Evolutionary conservation across 805 yeast genomes (phyloP), one percentile per base, ranked within the genome.

Genomic region (Starmerella davenportii): DNA sequence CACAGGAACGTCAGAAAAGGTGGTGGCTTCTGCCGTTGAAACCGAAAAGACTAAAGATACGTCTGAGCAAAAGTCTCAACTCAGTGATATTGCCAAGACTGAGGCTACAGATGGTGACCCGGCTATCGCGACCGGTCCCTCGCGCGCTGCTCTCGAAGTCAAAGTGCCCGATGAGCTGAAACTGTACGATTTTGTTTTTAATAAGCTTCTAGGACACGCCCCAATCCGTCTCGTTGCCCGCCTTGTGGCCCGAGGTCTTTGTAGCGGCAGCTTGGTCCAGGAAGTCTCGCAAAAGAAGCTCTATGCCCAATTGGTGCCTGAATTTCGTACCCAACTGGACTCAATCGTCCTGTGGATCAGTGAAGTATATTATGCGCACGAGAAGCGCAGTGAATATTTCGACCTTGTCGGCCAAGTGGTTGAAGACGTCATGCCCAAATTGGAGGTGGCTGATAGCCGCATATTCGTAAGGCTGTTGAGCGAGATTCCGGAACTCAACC

Each of bases 341-440:
- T 59, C 76, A 27, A 74, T 82, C 16, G 73, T 87, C 29, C 84
- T 79, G 45, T 90, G 99, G 99, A 61, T 90, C 39, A 85, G 79
- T 51, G 98, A 90, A 58, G 98, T 90, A 56, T 90, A 95, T 92
- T 75, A 72, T 59, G 63, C 71, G 36, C 79, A 76, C 51, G 60
- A 82, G 40, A 79, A 77, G 49, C 94, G 82, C 57, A 95, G 85
- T 56, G 81, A 93, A 84, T 90, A 90, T 56, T 57, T 68, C 41
- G 63, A 65, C 41, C 82, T 93, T 78, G 70, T 87, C 0, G 65
- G 68, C 4, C 72, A 68, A 40, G 68, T 82, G 0, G 58, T 90
- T 36, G 95, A 85, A 44, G 70, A 78, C 3, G 63, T 85, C 51
- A 70, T 87, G 33, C 93, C 95, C 4, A 80, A 79, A 45, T 60